Evolutionary conservation across 192 early-diverging fungal species (phyloP), one percentile per base, ranked within the genome.

Genomic region (Coemansia sp.): DNA sequence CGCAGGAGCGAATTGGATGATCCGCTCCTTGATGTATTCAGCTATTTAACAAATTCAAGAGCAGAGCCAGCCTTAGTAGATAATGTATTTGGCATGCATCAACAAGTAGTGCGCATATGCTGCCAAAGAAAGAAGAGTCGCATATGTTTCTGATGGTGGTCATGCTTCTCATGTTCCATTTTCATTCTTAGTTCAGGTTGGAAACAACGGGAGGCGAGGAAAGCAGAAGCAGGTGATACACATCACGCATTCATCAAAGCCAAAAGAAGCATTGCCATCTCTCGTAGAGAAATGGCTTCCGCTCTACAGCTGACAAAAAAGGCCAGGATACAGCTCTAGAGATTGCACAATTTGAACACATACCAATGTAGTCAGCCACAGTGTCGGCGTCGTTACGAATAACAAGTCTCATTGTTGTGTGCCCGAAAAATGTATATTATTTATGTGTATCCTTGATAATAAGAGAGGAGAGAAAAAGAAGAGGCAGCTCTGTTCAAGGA

Each of bases 1-100:
- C 35, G 90, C 88, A 35, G 92, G 92, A 36, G 76, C 79, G 65
- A 92, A 94, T 67, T 89, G 85, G 59, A 85, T 79, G 53, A 94
- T 92, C 67, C 92, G 86, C 71, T 88, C 83, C 73, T 87, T 88
- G 71, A 94, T 83, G 74, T 94, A 94, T 67, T 88, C 83, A 59
- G 92, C 90, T 87, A 83, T 57, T 57, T 8, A 19, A 17, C 13
- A 7, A 8, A 10, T 36, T 17, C 11, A 57, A 57, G 3, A 57
- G n/a, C 23, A 53, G 86, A 89, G 63, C 70, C 86, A 85, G 65
- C 3, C 29, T 29, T 29, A 29, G 29, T 29, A 29, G 3, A n/a
- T n/a, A 3, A 29, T 29, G 3, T 29, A 29, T 3, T 29, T 29
- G 29, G 29, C 3, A 3, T 29, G 29, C 29, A 29, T 29, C 29